Conservation (phyloP, 345 rosid genomes). For the Eucalyptus brandiana region DNA sequence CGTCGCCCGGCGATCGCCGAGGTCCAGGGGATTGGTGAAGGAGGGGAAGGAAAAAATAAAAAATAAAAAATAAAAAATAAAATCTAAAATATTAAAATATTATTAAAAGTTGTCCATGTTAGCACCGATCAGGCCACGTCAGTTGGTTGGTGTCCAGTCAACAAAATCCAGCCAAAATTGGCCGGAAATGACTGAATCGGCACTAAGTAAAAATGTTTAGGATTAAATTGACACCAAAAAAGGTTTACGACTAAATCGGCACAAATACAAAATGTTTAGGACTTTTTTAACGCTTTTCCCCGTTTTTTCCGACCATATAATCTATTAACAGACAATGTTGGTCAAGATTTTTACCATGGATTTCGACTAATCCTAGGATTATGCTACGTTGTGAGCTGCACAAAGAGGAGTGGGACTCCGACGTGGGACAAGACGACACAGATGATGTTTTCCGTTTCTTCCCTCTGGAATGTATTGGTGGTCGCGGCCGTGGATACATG, state of each 20-base stretch:
- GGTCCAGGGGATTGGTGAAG: fast-evolving
- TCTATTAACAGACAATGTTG: background rate
- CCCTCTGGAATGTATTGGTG: background rate
- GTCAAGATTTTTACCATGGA: background rate
- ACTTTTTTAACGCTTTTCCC: too few species aligned
- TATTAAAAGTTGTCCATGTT: too few species aligned
- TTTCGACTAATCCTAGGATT: background rate
- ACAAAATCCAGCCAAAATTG: too few species aligned
- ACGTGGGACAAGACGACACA: background rate
- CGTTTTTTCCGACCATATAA: background rate
- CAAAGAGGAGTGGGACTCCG: background rate
- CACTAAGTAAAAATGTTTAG: too few species aligned
- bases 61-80: too few species aligned
- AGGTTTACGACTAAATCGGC: too few species aligned
- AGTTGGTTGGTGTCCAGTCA: fast-evolving
- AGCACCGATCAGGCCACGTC: fast-evolving
- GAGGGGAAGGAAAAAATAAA: too few species aligned
- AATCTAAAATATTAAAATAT: too few species aligned
- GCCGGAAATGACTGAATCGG: fast-evolving
- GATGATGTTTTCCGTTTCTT: conserved; percentile 19
- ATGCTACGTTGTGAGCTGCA: background rate
- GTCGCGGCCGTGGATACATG: background rate
- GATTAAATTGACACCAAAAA: too few species aligned
- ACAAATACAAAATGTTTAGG: too few species aligned
- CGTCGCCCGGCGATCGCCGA: fast-evolving